phyloP scores from a whole-genome alignment of 2,329 filamentous ascomycete genomes.

The Leptographium galeiforme region DNA sequence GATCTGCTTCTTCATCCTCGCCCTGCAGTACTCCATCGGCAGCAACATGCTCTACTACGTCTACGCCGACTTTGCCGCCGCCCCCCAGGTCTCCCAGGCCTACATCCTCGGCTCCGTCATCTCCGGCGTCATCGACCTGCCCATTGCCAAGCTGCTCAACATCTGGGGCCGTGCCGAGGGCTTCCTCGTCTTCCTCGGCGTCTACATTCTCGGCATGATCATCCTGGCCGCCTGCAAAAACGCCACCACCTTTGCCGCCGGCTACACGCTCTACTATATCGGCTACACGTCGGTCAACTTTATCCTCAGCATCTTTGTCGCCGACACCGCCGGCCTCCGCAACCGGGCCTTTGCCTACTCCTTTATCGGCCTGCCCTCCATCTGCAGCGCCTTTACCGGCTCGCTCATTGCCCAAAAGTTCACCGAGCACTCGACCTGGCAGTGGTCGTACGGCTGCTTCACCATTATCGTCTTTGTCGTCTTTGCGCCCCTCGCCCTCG shows the following conservation, averaged over 20 bases:
- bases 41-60: slow-evolving; percentile 30
- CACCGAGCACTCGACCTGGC: slow-evolving; percentile 38
- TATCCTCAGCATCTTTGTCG: slow-evolving; percentile 42
- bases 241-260: slow-evolving; percentile 47
- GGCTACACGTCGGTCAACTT: slow-evolving; percentile 27
- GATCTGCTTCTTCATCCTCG: slow-evolving; percentile 20
- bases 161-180: slow-evolving; percentile 54
- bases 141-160: slow-evolving; percentile 53
- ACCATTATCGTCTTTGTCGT: slow-evolving; percentile 48
- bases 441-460: slow-evolving; percentile 56
- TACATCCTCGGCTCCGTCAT: slow-evolving; percentile 40
- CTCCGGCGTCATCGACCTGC: slow-evolving; percentile 45
- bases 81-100: slow-evolving; percentile 40
- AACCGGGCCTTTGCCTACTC: slow-evolving; percentile 52
- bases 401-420: slow-evolving; percentile 40
- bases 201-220: slow-evolving; percentile 38
- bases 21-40: slow-evolving; percentile 15
- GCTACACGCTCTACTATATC: slow-evolving; percentile 51
- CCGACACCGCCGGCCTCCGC: slow-evolving; percentile 50
- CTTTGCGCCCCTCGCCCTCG: slow-evolving; percentile 38
- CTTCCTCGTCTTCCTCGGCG: slow-evolving; percentile 36
- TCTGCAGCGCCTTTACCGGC: slow-evolving; percentile 50
- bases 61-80: slow-evolving; percentile 34
- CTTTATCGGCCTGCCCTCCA: slow-evolving; percentile 49
- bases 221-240: slow-evolving; percentile 52